Percentiles rank a stretch among this genome's conserved stretches.
Conservation (phyloP, 176 grass and related monocot genomes). For the Paspalum notatum region DNA sequence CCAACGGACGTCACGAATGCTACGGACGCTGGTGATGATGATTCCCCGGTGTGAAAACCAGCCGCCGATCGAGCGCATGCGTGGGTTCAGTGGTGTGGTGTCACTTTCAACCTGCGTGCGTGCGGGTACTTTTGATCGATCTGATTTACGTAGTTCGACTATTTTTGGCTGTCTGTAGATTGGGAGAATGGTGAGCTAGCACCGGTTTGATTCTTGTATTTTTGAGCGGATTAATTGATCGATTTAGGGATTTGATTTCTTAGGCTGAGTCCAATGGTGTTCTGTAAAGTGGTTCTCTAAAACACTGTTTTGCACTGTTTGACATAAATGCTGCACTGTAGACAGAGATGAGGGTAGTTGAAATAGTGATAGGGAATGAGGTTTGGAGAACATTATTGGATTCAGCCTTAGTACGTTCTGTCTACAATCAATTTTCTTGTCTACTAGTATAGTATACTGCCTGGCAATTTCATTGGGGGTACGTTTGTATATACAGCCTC, state of each 20-base stretch:
- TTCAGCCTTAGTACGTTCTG: neutral
- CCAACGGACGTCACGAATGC: neutral
- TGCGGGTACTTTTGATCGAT: too few relatives aligned
- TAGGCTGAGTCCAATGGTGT: too few relatives aligned
- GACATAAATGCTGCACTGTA: too few relatives aligned
- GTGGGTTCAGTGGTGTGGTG: neutral
- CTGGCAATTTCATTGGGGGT: too few relatives aligned
- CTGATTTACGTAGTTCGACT: too few relatives aligned
- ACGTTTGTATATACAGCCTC: too few relatives aligned
- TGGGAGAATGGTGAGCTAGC: neutral
- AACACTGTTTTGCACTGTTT: too few relatives aligned
- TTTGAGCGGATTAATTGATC: neutral
- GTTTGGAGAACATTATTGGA: too few relatives aligned
- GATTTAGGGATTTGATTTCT: neutral
- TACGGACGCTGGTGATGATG: neutral
- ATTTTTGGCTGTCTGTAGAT: neutral
- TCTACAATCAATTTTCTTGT: neutral
- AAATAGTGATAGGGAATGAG: too few relatives aligned
- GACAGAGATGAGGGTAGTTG: too few relatives aligned
- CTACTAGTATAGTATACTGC: too few relatives aligned
- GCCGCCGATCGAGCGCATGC: neutral
- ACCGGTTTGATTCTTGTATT: neutral
- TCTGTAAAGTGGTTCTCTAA: too few relatives aligned
- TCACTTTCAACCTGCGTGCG: neutral
- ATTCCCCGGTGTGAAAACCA: conserved; percentile 10